phyloP scores from a whole-genome alignment of 768 basidiomycete genomes.

The Boletus pseudo-olivaceus region DNA sequence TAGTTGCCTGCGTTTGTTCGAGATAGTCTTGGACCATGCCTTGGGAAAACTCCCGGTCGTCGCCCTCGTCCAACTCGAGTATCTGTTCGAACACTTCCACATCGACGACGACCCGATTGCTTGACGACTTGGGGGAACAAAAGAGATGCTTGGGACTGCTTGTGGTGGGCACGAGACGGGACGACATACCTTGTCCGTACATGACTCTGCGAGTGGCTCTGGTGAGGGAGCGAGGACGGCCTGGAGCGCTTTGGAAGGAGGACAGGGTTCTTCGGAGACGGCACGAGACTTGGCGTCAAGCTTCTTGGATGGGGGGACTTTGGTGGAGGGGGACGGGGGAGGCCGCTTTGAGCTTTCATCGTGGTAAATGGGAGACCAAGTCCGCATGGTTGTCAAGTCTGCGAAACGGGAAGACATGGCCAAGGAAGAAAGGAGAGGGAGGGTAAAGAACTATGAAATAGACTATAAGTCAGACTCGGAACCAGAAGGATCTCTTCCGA shows the following conservation, averaged over 20 bases:
- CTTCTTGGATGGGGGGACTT: conserved; percentile 30
- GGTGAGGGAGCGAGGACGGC: not conserved
- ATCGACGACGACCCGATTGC: conserved; percentile 52
- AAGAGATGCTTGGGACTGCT: conserved; percentile 6
- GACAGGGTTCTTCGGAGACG: conserved; percentile 26
- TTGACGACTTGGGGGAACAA: conserved; percentile 4
- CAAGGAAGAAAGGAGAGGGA: conserved; percentile 6
- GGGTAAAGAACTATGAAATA: conserved; percentile 22
- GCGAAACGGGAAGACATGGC: conserved; percentile 29
- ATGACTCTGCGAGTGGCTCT: conserved; percentile 19
- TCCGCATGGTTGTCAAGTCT: conserved; percentile 27
- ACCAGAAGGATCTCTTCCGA: conserved; percentile 21
- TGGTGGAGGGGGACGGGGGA: conserved; percentile 33
- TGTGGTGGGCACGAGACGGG: not conserved
- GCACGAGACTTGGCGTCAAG: conserved; percentile 30
- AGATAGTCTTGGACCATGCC: conserved; percentile 82
- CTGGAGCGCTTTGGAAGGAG: conserved; percentile 8
- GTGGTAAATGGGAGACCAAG: conserved; percentile 28
- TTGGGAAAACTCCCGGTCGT: conserved; percentile 67
- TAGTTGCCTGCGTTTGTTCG: conserved; percentile 72
- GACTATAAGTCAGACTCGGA: conserved; percentile 24
- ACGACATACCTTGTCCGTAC: conserved; percentile 28
- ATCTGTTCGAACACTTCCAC: conserved; percentile 82
- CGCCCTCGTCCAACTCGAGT: conserved; percentile 89
- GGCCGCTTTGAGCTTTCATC: conserved; percentile 29